Conservation (phyloP, 768 basidiomycete species). For the Grammothele lineata region DNA sequence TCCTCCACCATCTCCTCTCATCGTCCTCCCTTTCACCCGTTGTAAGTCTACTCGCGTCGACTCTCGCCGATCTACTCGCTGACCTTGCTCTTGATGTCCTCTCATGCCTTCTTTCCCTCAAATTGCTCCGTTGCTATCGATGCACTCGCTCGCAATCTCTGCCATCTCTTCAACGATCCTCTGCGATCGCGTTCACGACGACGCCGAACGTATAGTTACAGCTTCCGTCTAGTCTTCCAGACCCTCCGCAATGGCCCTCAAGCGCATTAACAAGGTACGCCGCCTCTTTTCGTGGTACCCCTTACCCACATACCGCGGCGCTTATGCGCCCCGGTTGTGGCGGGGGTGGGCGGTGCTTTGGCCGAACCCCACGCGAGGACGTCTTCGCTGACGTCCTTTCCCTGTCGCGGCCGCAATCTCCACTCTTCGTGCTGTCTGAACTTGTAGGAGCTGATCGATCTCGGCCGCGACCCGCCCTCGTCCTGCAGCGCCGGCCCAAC, state of each 20-base stretch:
- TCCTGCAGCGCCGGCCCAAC: slow-evolving; percentile 99
- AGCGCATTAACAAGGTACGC: slow-evolving; percentile 98
- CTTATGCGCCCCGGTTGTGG: slow-evolving; percentile 2
- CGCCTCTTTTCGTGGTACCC: slow-evolving; percentile 9
- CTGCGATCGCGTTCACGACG: slow-evolving; percentile 25
- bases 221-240: slow-evolving; percentile 15
- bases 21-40: slow-evolving; percentile 23
- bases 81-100: not conserved
- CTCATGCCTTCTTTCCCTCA: no score
- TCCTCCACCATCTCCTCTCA: slow-evolving; percentile 25
- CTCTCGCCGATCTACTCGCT: not conserved
- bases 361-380: not conserved
- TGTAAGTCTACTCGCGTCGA: slow-evolving; percentile 5
- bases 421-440: not conserved
- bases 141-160: slow-evolving; percentile 7
- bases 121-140: slow-evolving; percentile 2
- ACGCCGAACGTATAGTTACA: slow-evolving; percentile 5
- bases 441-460: slow-evolving; percentile 93
- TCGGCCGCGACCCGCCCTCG: slow-evolving; percentile 98
- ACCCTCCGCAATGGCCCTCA: slow-evolving; percentile 73
- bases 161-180: slow-evolving; percentile 37
- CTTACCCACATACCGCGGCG: slow-evolving; percentile 1
- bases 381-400: slow-evolving; percentile 1
- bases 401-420: not conserved
- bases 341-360: slow-evolving; percentile 4